phyloP scores from a whole-genome alignment of 2,329 filamentous ascomycete genomes.

The Graphilbum fragrans region DNA sequence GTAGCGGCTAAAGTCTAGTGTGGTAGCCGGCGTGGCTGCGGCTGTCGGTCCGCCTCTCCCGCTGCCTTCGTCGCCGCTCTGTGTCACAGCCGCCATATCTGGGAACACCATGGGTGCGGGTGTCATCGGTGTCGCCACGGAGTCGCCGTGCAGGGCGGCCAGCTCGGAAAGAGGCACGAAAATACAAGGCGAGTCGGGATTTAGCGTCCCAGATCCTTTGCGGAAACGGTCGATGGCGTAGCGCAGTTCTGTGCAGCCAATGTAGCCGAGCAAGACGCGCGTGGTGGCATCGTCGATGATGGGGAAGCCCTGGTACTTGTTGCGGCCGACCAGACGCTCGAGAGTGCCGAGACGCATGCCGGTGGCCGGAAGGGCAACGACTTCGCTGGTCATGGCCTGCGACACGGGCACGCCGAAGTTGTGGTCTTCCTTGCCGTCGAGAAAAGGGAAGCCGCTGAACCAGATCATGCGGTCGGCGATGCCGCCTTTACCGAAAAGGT shows the following conservation, averaged over 20 bases:
- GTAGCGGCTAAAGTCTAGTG: constrained; percentile 75
- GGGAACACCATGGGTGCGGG: too few species aligned
- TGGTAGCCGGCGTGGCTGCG: constrained; percentile 2
- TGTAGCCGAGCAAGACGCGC: constrained; percentile 75
- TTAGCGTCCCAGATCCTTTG: constrained; percentile 39
- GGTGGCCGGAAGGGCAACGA: constrained; percentile 60
- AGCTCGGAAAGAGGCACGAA: not conserved
- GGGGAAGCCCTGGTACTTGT: constrained; percentile 85
- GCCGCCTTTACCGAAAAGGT: constrained; percentile 86
- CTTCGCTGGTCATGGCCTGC: constrained; percentile 70
- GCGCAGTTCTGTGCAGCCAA: constrained; percentile 80
- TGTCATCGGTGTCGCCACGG: too few species aligned
- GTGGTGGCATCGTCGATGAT: constrained; percentile 64
- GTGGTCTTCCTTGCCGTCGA: constrained; percentile 96
- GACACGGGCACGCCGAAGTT: constrained; percentile 92
- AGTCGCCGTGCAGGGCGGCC: not conserved
- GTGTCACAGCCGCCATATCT: too few species aligned
- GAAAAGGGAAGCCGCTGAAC: constrained; percentile 93
- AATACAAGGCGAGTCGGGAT: not conserved
- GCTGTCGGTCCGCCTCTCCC: not conserved
- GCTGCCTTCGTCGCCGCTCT: constrained; percentile 15
- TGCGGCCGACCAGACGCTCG: constrained; percentile 63
- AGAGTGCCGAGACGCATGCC: constrained; percentile 67
- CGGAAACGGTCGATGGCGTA: constrained; percentile 80
- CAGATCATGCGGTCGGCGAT: constrained; percentile 98